Conservation (phyloP, 345 rosid species). For the Odontarrhena argentea region DNA sequence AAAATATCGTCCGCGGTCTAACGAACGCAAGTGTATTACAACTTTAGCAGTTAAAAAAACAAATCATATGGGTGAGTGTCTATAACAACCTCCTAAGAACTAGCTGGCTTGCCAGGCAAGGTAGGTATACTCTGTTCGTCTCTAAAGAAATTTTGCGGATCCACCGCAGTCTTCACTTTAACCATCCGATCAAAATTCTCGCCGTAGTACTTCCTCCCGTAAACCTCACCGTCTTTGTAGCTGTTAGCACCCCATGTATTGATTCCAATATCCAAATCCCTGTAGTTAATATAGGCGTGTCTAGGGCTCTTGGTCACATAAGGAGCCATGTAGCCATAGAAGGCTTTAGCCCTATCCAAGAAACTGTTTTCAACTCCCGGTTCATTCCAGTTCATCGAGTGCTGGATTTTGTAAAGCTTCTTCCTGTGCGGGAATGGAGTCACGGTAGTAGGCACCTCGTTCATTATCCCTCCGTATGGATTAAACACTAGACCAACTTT, state of each 20-base stretch:
- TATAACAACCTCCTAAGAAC: not conserved
- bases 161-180: conserved; percentile 52
- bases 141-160: conserved; percentile 57
- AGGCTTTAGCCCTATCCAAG: conserved; percentile 31
- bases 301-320: conserved; percentile 73
- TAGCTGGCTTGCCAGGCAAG: conserved; percentile 22
- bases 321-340: conserved; percentile 60
- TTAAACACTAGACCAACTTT: conserved; percentile 55
- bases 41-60: not conserved
- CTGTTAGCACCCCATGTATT: conserved; percentile 36
- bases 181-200: conserved; percentile 59
- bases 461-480: conserved; percentile 72
- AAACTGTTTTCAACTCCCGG: conserved; percentile 33
- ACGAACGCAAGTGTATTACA: not conserved
- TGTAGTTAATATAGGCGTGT: conserved; percentile 54
- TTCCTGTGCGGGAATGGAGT: conserved; percentile 71
- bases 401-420: conserved; percentile 53
- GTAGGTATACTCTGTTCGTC: conserved; percentile 62
- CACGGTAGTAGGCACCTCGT: conserved; percentile 35
- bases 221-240: conserved; percentile 49
- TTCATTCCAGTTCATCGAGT: conserved; percentile 52
- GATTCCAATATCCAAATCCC: conserved; percentile 63
- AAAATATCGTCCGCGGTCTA: too few relatives aligned
- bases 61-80: not conserved
- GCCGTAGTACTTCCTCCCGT: conserved; percentile 56